phyloP scores from a whole-genome alignment of 2,329 filamentous ascomycete species.

The Metarhizium humberi region DNA sequence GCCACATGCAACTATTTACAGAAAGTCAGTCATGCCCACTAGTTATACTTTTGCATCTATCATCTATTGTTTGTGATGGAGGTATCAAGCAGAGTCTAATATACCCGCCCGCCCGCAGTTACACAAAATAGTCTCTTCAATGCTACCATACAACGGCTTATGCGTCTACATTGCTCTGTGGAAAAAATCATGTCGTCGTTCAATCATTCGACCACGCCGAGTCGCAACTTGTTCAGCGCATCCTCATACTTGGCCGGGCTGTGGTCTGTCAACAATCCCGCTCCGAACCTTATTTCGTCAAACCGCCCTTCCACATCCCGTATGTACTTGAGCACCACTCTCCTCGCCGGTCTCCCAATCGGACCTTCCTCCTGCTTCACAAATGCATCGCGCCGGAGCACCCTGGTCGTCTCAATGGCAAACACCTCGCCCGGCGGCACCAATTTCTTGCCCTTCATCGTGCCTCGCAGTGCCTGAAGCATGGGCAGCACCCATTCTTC shows the following conservation, averaged over 20 bases:
- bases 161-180: background rate
- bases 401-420: slow-evolving; percentile 57
- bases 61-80: no score
- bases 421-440: slow-evolving; percentile 72
- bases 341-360: slow-evolving; percentile 56
- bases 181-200: background rate
- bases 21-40: no score
- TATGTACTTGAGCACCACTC: slow-evolving; percentile 62
- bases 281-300: slow-evolving; percentile 60
- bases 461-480: slow-evolving; percentile 54
- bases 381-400: slow-evolving; percentile 59
- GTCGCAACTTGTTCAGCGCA: slow-evolving; percentile 50
- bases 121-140: background rate
- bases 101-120: no score
- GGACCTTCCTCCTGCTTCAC: slow-evolving; percentile 33
- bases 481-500: slow-evolving; percentile 62
- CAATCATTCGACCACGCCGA: slow-evolving; percentile 31
- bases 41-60: no score
- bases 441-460: slow-evolving; percentile 61
- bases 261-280: slow-evolving; percentile 68
- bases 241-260: slow-evolving; percentile 67
- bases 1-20: no score
- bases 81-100: no score
- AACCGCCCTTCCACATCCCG: slow-evolving; percentile 62
- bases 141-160: background rate